Base-by-base conservation (phyloP, 495 filamentous ascomycete genomes). In the Hypoxylon intermedium region DNA sequence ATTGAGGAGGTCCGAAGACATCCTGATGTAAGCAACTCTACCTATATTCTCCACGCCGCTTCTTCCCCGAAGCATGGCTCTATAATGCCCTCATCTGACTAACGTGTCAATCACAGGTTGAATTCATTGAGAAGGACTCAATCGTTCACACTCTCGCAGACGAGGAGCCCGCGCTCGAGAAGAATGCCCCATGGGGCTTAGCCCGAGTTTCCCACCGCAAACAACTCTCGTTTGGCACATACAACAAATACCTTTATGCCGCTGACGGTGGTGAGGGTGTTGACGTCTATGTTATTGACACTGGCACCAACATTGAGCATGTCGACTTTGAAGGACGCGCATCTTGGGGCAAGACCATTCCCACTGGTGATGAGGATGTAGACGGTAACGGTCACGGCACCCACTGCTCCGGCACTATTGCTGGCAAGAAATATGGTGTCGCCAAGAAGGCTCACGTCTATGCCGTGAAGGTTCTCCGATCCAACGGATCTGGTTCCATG, bases 361-460 rank as follows among this genome's bases (percentile, higher is more conserved):
- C 95, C 50, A 54, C 70, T 40, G 84, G 83, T 55, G 95, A 99
- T 69, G 85, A 79, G 36, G 95, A 99, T 73, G 79, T 83, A 47
- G 95, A 99, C 80, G 95, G 95, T 74, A 99, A 99, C 67, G 95
- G 95, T 49, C 95, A 99, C 82, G 95, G 95, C 67, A 99, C 95
- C 62, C 95, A 99, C 83, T 99, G 95, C 83, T 98, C 95, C 53
- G 95, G 95, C 63, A 99, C 95, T 34, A 86, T 98, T 67, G 95
- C 89, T 54, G 95, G 95, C 73, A 94, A 93, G 84, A 97, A 96
- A 81, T 97, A 94, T 73, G 95, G 95, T 85, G 94, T 99, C 58
- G 91, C 95, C 67, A 99, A 99, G 88, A 96, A 97, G 84, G 95
- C 95, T 69, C 90, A 90, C 60, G 81, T 99, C 71, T 90, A 92